Base-by-base conservation (phyloP, 306 rosid species). In the Pterocarpus santalinus region DNA sequence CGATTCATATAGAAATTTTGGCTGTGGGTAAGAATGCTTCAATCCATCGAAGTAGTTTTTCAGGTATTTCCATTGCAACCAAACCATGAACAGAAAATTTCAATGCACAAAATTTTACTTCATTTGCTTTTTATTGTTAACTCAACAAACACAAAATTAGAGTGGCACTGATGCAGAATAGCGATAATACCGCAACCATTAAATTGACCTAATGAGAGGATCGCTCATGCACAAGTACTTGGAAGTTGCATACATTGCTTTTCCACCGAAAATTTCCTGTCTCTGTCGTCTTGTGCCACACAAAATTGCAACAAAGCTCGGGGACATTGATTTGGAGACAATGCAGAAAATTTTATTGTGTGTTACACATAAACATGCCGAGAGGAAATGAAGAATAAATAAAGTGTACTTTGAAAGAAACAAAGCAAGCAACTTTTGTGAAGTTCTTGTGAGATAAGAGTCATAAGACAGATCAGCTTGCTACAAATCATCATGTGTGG, bases 111-210 rank as follows among this genome's bases (percentile, higher is more conserved):
- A 9, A 10, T 51, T 51, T 51, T 14, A 51, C 2, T 51, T 51
- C 17, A 4, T 2, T 13, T 13, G 17, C 57, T 22, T 39, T 38
- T 73, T 16, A 7, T 57, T 5, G 41, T 4, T 52, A 53, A 52
- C 52, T 53, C 65, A 43, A 17, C 11, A 34, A 72, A 72, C 28
- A 61, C 60, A n/a, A 14, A 75, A 22, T 30, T 62, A 46, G 4
- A 60, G 58, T 57, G 32, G 47, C 70, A 75, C 41, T 34, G n/a
- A 46, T 75, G 10, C 15, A 75, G 47, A 49, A 22, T 7, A 64
- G 2, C 62, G 47, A 10, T 14, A 63, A 47, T n/a, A 14, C 47
- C 10, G 15, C 15, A 34, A 15, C 36, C 28, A 35, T 38, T 62
- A 34, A 47, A n/a, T 1, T 41, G n/a, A n/a, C 47, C 36, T 3